These are phyloP conservation scores for Seiridium unicorne DNA, from an alignment of 2,329 filamentous ascomycete species.

Conservation along the genomic window DNA sequence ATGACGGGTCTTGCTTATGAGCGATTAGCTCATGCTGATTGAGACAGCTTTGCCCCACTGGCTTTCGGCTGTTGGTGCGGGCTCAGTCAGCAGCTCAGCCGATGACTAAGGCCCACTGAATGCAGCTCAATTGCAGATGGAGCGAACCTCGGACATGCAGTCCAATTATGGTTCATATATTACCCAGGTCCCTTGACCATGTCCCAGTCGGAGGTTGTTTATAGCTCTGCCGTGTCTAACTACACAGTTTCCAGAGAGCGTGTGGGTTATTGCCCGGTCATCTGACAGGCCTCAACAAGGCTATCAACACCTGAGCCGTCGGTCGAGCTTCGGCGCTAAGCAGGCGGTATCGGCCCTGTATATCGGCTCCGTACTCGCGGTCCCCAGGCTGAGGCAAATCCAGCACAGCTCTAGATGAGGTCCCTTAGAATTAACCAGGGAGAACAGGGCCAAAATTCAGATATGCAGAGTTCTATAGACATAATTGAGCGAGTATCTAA, in stretches of 20 bases:
- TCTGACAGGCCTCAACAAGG: too few relatives aligned
- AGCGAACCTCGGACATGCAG: background rate
- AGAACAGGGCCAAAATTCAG: too few relatives aligned
- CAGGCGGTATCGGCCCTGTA: background rate
- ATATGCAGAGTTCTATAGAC: too few relatives aligned
- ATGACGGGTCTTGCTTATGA: slow-evolving; percentile 17
- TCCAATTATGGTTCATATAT: background rate
- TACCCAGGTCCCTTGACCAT: too few relatives aligned
- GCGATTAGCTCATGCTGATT: slow-evolving; percentile 28
- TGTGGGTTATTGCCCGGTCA: too few relatives aligned
- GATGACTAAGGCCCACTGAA: background rate
- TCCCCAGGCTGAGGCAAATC: background rate
- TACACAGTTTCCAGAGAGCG: too few relatives aligned
- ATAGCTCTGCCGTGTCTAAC: too few relatives aligned
- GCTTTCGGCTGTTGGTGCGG: background rate
- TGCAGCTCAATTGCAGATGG: background rate
- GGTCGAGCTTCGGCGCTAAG: background rate
- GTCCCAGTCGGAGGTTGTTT: too few relatives aligned
- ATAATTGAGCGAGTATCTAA: too few relatives aligned
- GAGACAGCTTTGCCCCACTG: slow-evolving; percentile 1
- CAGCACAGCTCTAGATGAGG: too few relatives aligned
- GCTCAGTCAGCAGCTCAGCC: background rate
- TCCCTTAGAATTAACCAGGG: too few relatives aligned
- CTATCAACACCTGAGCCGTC: too few relatives aligned
- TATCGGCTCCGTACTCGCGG: background rate